Conservation (phyloP, 805 yeast genomes). For the Spathaspora girioi region DNA sequence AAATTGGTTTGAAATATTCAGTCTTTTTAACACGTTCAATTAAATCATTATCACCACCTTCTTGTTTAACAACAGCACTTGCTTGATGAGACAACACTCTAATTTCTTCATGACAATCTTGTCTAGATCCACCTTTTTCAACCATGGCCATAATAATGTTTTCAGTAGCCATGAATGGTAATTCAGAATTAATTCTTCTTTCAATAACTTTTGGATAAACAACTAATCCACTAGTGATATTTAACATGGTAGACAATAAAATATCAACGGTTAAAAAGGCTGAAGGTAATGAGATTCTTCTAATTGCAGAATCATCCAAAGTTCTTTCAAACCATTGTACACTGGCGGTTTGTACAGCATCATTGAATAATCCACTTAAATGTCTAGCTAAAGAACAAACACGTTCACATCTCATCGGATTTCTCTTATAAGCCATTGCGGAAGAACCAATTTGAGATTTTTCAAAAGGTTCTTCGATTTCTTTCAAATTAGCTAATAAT, state of each 20-base stretch:
- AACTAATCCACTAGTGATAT: slow-evolving; percentile 92
- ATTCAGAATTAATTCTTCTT: slow-evolving; percentile 89
- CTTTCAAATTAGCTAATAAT: slow-evolving; percentile 93
- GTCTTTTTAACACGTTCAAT: slow-evolving; percentile 81
- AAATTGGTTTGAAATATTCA: slow-evolving; percentile 82
- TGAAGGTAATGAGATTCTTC: slow-evolving; percentile 94
- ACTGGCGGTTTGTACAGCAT: slow-evolving; percentile 93
- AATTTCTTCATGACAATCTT: slow-evolving; percentile 96
- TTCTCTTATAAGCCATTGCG: slow-evolving; percentile 99
- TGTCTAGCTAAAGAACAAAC: slow-evolving; percentile 98
- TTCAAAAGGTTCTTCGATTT: slow-evolving; percentile 97
- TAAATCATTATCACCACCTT: slow-evolving; percentile 97
- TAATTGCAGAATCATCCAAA: slow-evolving; percentile 94
- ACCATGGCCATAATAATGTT: slow-evolving; percentile 99
- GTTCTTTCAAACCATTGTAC: slow-evolving; percentile 99
- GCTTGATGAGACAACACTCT: slow-evolving; percentile 97
- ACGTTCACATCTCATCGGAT: slow-evolving; percentile 99
- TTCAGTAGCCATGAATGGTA: slow-evolving; percentile 99
- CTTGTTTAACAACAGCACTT: slow-evolving; percentile 92
- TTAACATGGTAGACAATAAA: slow-evolving; percentile 79
- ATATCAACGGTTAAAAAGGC: slow-evolving; percentile 97
- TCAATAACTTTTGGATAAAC: slow-evolving; percentile 98
- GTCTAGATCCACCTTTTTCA: slow-evolving; percentile 95
- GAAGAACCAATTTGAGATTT: slow-evolving; percentile 97
- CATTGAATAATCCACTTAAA: slow-evolving; percentile 84